Evolutionary conservation across 495 filamentous ascomycete genomes (phyloP).

Genomic region (Neurospora sp.): DNA sequence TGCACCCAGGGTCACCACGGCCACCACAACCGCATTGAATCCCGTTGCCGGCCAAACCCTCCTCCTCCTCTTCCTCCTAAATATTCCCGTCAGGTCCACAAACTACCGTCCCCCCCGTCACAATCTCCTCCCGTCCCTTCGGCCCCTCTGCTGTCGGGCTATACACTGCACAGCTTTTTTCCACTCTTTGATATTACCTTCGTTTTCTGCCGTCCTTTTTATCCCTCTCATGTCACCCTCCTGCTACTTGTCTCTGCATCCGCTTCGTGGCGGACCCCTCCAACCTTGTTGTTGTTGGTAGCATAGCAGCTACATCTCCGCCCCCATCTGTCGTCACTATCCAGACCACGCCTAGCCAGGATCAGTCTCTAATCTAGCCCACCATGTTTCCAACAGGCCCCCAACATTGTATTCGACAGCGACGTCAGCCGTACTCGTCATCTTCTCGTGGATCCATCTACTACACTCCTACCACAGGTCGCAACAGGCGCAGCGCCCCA

Average conservation of each 20-base stretch:
- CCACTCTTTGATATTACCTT: constrained; percentile 11
- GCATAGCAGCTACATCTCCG: not conserved
- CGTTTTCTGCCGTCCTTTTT: not conserved
- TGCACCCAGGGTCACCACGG: not conserved
- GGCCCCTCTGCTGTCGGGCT: constrained; percentile 13
- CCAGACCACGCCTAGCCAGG: not conserved
- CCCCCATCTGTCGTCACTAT: not conserved
- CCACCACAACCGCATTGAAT: constrained; percentile 13
- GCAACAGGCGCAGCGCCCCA: constrained; percentile 15
- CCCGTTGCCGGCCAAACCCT: constrained; percentile 18
- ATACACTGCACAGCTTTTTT: constrained; percentile 7
- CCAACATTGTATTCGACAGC: constrained; percentile 19
- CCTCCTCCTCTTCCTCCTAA: not conserved
- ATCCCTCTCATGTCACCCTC: not conserved
- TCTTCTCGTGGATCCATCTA: constrained; percentile 30
- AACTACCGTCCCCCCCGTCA: constrained; percentile 10
- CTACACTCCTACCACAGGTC: constrained; percentile 29
- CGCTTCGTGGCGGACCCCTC: not conserved
- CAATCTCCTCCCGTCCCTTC: constrained; percentile 11
- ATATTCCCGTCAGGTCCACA: constrained; percentile 8
- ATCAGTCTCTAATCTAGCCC: constrained; percentile 16
- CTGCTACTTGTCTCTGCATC: constrained; percentile 1
- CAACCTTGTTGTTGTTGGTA: not conserved
- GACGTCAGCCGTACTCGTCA: constrained; percentile 24
- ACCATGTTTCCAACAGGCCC: constrained; percentile 19